Conservation (phyloP, 2,329 filamentous ascomycete species). For the Zalaria sp. region DNA sequence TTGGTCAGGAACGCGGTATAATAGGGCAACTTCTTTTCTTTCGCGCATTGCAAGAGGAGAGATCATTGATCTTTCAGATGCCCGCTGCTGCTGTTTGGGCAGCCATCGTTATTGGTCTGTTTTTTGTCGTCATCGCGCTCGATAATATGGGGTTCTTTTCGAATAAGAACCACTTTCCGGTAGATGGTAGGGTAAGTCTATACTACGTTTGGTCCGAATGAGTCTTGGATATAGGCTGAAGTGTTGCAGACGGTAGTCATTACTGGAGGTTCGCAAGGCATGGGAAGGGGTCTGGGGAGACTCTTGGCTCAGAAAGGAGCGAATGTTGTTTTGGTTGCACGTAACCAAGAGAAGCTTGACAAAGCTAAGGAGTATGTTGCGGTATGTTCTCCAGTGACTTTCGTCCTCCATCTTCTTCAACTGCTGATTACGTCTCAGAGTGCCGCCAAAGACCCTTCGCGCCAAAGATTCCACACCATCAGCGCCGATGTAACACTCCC, state of each 20-base stretch:
- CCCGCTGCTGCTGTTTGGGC: conserved; percentile 12
- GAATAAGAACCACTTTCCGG: conserved; percentile 62
- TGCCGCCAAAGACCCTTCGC: conserved; percentile 47
- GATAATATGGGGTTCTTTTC: conserved; percentile 54
- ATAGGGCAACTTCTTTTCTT: background rate
- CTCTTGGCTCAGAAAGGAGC: conserved; percentile 73
- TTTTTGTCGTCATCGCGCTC: conserved; percentile 23
- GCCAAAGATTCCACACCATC: conserved; percentile 72
- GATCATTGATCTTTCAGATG: background rate
- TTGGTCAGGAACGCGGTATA: too few relatives aligned
- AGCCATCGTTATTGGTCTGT: conserved; percentile 17
- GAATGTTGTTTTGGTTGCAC: conserved; percentile 72
- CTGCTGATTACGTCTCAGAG: conserved; percentile 28
- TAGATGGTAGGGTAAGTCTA: conserved; percentile 63
- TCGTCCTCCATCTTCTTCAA: background rate
- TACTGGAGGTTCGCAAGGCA: conserved; percentile 84
- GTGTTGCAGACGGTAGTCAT: conserved; percentile 61
- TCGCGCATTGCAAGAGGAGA: background rate
- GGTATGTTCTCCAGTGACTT: conserved; percentile 26
- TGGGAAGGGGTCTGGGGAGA: conserved; percentile 64
- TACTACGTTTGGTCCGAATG: background rate
- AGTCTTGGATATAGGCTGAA: conserved; percentile 3
- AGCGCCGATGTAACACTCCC: conserved; percentile 65
- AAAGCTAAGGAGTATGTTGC: conserved; percentile 51
- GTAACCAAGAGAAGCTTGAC: conserved; percentile 61